Evolutionary conservation across 768 basidiomycete genomes (phyloP).

Genomic region (Leucosporidium yakuticum): DNA sequence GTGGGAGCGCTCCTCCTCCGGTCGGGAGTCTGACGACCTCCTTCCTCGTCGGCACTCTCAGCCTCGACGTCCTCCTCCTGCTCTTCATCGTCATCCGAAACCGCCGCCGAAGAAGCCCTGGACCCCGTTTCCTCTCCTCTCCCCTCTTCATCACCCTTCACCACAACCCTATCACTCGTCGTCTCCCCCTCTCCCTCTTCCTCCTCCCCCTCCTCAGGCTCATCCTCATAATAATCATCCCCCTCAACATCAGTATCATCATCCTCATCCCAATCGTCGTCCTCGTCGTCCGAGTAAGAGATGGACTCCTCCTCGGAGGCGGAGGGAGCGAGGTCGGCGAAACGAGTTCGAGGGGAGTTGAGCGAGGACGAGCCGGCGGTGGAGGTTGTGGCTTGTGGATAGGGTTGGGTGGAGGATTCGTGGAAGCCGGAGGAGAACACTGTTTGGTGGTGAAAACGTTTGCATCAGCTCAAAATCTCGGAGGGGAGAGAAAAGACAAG

Average conservation of each 20-base stretch:
- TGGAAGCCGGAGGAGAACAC: slow-evolving; percentile 36
- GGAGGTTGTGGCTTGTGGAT: too few relatives aligned
- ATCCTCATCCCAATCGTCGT: slow-evolving; percentile 26
- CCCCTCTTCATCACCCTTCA: slow-evolving; percentile 28
- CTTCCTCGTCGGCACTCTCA: neutral
- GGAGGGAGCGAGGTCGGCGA: too few relatives aligned
- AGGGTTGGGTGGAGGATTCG: slow-evolving; percentile 9
- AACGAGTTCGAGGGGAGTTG: too few relatives aligned
- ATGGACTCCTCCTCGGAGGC: neutral
- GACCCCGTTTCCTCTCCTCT: slow-evolving; percentile 13
- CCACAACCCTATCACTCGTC: neutral
- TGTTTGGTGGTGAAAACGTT: neutral
- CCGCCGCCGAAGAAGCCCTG: slow-evolving; percentile 11
- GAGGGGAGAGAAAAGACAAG: neutral
- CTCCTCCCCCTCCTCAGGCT: slow-evolving; percentile 8
- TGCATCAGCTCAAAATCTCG: neutral
- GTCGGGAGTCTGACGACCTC: neutral
- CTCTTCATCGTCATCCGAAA: slow-evolving; percentile 5
- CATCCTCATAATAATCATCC: too few relatives aligned
- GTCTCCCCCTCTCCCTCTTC: slow-evolving; percentile 4
- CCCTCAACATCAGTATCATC: slow-evolving; percentile 26
- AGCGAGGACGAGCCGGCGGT: too few relatives aligned
- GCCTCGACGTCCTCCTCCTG: neutral
- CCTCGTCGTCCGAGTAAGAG: neutral
- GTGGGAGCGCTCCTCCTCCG: neutral